phyloP scores from a whole-genome alignment of 306 rosid genomes.

The Cercis canadensis region DNA sequence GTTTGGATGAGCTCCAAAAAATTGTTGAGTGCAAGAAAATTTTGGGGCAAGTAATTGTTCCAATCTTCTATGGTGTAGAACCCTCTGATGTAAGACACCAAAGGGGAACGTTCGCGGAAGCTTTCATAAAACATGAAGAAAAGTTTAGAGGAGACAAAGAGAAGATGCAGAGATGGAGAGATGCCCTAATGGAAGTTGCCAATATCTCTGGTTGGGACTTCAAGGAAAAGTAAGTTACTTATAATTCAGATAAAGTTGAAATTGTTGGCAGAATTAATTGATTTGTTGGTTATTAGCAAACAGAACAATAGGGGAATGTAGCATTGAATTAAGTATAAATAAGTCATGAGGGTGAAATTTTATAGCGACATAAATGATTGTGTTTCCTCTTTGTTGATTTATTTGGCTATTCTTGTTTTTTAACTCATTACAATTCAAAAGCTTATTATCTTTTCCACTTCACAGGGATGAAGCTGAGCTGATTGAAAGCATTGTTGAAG shows the following conservation, averaged over 20 bases:
- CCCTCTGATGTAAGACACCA: slow-evolving; percentile 21
- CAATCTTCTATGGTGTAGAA: slow-evolving; percentile 24
- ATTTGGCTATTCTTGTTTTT: neutral
- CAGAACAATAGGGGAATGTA: too few relatives aligned
- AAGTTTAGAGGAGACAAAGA: neutral
- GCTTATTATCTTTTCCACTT: neutral
- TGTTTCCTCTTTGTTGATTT: neutral
- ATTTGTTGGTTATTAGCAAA: too few relatives aligned
- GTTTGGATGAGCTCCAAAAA: slow-evolving; percentile 13
- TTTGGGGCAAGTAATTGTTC: neutral
- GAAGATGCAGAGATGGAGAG: slow-evolving; percentile 3
- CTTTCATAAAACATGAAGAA: slow-evolving; percentile 5
- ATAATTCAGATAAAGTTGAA: neutral
- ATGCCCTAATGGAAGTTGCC: neutral
- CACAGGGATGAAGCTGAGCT: neutral
- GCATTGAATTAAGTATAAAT: too few relatives aligned
- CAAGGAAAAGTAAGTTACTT: neutral
- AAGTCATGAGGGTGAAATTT: too few relatives aligned
- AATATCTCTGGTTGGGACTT: neutral
- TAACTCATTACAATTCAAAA: neutral
- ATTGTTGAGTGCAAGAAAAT: neutral
- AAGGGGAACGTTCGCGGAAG: slow-evolving; percentile 6
- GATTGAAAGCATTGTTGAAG: neutral
- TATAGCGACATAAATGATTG: too few relatives aligned
- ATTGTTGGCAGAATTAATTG: too few relatives aligned